Evolutionary conservation across 805 yeast species (phyloP).

Genomic region (Spathaspora arborariae): DNA sequence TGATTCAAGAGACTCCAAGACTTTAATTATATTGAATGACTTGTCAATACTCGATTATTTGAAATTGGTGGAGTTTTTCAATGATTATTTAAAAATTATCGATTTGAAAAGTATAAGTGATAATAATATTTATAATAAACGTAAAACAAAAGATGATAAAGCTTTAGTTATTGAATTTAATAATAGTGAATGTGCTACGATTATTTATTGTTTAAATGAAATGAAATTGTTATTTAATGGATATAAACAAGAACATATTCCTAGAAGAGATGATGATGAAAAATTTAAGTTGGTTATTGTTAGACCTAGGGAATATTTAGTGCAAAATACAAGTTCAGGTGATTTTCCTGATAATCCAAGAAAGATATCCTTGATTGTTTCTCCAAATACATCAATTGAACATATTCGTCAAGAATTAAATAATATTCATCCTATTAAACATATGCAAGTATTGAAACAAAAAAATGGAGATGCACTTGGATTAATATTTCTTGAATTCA

Average conservation of each 20-base stretch:
- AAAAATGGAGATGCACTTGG: slow-evolving; percentile 52
- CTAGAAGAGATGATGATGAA: slow-evolving; percentile 8
- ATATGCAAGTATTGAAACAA: slow-evolving; percentile 44
- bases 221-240: slow-evolving; percentile 23
- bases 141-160: slow-evolving; percentile 33
- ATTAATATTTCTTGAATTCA: slow-evolving; percentile 50
- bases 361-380: slow-evolving; percentile 44
- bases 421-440: slow-evolving; percentile 37
- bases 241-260: slow-evolving; percentile 20
- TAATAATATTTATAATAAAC: slow-evolving; percentile 26
- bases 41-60: slow-evolving; percentile 29
- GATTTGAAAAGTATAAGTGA: slow-evolving; percentile 36
- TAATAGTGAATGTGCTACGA: slow-evolving; percentile 52
- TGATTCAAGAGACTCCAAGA: slow-evolving; percentile 32
- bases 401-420: slow-evolving; percentile 39
- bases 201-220: slow-evolving; percentile 42
- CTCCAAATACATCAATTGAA: slow-evolving; percentile 44
- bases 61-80: slow-evolving; percentile 42
- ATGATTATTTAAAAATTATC: slow-evolving; percentile 41
- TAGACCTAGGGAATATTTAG: slow-evolving; percentile 36
- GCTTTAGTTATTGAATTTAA: slow-evolving; percentile 49
- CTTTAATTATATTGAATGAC: slow-evolving; percentile 28
- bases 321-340: slow-evolving; percentile 17
- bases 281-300: slow-evolving; percentile 10
- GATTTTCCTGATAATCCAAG: slow-evolving; percentile 41